Evolutionary conservation across 2,329 filamentous ascomycete genomes (phyloP).

Genomic region (Colletotrichum sp.): DNA sequence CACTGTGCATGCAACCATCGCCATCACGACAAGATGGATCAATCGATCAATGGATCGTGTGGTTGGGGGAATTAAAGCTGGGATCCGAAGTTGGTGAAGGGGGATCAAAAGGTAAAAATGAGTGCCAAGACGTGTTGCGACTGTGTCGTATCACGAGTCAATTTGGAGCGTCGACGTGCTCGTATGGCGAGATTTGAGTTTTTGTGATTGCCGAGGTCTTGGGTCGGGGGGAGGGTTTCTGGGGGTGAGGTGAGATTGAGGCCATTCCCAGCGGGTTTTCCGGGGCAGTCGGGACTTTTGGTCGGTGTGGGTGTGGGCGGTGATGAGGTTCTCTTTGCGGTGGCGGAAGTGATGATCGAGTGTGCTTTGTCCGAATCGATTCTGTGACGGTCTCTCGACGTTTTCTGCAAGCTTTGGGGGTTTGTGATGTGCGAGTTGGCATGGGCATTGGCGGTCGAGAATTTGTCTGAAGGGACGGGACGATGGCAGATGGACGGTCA

Average conservation of each 20-base stretch:
- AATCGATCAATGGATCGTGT: neutral
- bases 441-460: neutral
- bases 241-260: neutral
- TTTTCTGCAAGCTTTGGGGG: neutral
- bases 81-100: neutral
- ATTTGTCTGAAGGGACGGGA: neutral
- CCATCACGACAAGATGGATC: neutral
- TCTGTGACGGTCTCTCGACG: neutral
- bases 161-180: neutral
- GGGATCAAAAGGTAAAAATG: neutral
- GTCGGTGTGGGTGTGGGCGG: neutral
- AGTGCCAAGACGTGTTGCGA: neutral
- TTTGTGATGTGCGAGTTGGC: neutral
- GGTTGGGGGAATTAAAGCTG: neutral
- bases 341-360: neutral
- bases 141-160: neutral
- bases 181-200: neutral
- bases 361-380: neutral
- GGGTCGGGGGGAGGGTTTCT: neutral
- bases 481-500: neutral
- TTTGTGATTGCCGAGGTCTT: neutral
- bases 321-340: neutral
- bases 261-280: slow-evolving; percentile 10
- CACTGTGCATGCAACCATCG: neutral
- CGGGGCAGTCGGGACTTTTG: neutral